phyloP scores from a whole-genome alignment of 768 basidiomycete genomes.

The Cystofilobasidium bisporidii region DNA sequence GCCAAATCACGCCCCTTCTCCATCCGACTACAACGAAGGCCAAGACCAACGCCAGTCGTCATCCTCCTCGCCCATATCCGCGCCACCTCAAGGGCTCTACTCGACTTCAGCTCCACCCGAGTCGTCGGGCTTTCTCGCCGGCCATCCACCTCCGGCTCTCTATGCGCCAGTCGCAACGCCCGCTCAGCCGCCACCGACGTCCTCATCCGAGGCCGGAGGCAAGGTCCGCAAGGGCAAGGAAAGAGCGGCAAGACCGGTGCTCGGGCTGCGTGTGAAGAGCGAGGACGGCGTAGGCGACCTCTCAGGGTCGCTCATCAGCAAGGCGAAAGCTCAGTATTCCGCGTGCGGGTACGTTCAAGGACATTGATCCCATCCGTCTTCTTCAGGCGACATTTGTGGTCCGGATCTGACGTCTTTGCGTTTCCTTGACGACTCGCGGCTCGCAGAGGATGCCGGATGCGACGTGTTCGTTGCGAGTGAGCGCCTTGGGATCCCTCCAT shows the following conservation, averaged over 20 bases:
- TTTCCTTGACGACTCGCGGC: too few species aligned
- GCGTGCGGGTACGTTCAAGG: background rate
- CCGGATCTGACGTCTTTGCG: background rate
- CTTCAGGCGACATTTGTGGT: background rate
- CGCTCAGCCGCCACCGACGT: background rate
- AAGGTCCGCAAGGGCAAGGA: constrained; percentile 2
- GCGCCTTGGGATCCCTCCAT: background rate
- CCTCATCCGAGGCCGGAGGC: background rate
- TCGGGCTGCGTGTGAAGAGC: background rate
- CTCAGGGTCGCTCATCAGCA: background rate
- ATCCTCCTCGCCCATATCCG: too few species aligned
- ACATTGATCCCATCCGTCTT: too few species aligned
- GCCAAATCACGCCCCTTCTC: too few species aligned
- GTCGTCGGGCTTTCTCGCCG: background rate
- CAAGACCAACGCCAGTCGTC: too few species aligned
- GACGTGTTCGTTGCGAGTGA: background rate
- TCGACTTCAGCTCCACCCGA: background rate
- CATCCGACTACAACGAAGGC: too few species aligned
- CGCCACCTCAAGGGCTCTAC: background rate
- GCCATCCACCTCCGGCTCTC: too few species aligned
- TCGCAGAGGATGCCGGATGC: background rate
- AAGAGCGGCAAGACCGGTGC: background rate
- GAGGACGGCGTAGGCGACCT: background rate
- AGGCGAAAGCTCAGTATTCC: background rate
- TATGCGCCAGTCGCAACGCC: background rate